These are phyloP conservation scores for Aspergillus pseudotamarii DNA, from an alignment of 2,329 filamentous ascomycete species.

Conservation along the genomic window DNA sequence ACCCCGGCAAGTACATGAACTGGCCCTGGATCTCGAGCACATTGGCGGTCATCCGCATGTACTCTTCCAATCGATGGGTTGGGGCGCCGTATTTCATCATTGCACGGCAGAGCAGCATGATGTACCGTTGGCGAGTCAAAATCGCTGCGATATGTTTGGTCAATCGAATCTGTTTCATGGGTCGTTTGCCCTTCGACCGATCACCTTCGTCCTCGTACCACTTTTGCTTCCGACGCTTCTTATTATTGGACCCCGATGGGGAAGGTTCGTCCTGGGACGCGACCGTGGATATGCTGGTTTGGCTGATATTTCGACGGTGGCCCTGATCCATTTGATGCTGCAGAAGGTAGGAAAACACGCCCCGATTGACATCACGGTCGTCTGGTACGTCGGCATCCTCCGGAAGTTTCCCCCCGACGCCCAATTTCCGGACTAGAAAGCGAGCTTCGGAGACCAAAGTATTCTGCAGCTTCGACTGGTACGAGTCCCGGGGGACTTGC, in stretches of 20 bases:
- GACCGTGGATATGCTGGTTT: neutral
- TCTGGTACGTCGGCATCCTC: neutral
- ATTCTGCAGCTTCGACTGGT: neutral
- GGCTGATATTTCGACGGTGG: slow-evolving; percentile 2
- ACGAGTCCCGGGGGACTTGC: neutral
- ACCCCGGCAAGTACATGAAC: slow-evolving; percentile 76
- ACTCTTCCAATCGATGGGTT: slow-evolving; percentile 63
- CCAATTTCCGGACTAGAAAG: neutral
- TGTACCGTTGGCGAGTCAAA: slow-evolving; percentile 56
- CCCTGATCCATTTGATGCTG: neutral
- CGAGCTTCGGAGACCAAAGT: neutral
- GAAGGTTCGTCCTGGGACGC: neutral
- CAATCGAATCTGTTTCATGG: slow-evolving; percentile 47
- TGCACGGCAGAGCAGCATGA: slow-evolving; percentile 33
- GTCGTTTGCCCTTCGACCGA: slow-evolving; percentile 45
- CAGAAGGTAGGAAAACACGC: slow-evolving; percentile 4
- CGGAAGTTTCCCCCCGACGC: neutral
- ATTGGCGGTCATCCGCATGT: slow-evolving; percentile 82
- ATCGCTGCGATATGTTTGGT: slow-evolving; percentile 66
- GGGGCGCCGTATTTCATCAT: slow-evolving; percentile 35
- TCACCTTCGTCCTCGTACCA: slow-evolving; percentile 13
- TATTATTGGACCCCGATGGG: neutral
- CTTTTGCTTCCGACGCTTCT: slow-evolving; percentile 14
- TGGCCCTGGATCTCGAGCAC: slow-evolving; percentile 85
- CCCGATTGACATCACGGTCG: neutral